phyloP scores from a whole-genome alignment of 495 filamentous ascomycete genomes.

The Penicillium bovifimosum region DNA sequence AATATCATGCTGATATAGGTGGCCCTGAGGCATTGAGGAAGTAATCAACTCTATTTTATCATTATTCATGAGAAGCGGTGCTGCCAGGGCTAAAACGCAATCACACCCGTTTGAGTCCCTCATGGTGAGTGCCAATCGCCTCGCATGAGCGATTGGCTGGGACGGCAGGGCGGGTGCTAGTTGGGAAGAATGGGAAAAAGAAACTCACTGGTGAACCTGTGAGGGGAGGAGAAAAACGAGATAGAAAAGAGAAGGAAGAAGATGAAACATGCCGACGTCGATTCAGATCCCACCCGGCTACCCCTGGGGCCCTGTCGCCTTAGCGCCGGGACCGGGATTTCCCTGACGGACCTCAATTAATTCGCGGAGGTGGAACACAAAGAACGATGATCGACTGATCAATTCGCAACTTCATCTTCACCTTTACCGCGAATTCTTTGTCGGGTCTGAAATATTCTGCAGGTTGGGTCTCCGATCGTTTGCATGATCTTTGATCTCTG shows the following conservation, averaged over 20 bases:
- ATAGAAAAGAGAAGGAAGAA: not conserved
- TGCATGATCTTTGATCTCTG: conserved; percentile 1
- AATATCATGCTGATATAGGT: conserved; percentile 2
- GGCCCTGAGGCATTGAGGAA: not conserved
- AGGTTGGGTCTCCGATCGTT: not conserved
- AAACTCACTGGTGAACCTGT: too few relatives aligned
- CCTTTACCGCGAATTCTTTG: not conserved
- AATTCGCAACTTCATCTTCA: not conserved
- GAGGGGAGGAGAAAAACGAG: too few relatives aligned
- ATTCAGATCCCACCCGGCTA: not conserved
- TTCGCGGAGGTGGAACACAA: conserved; percentile 1
- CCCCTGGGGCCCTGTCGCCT: not conserved
- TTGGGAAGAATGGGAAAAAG: too few relatives aligned
- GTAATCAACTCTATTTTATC: not conserved
- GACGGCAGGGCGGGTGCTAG: too few relatives aligned
- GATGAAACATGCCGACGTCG: not conserved
- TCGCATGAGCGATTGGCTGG: too few relatives aligned
- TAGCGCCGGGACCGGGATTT: not conserved
- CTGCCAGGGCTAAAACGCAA: too few relatives aligned
- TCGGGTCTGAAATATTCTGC: not conserved
- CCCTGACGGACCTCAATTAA: not conserved
- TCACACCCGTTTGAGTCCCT: too few relatives aligned
- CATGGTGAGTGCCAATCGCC: too few relatives aligned
- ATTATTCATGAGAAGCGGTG: not conserved
- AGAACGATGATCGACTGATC: not conserved